A percentile compares a stretch with the other conserved stretches of the same genome.
These are phyloP conservation scores for Jaltomata sinuosa DNA, from an alignment of 257 asterid genomes.

Conservation along the genomic window DNA sequence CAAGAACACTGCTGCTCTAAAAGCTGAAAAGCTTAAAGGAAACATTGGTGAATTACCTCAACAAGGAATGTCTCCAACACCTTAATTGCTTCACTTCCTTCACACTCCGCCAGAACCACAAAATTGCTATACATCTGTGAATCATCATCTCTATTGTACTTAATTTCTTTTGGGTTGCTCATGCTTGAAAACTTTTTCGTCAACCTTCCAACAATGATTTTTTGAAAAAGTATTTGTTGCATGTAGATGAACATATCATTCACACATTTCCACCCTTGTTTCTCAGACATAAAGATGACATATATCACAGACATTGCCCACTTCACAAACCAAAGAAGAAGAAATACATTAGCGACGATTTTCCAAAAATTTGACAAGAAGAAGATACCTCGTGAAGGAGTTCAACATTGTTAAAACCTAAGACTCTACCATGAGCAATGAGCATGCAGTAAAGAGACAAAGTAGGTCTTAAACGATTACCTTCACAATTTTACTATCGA, in stretches of 20 bases:
- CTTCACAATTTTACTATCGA: background rate
- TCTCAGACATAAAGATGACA: background rate
- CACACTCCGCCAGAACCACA: background rate
- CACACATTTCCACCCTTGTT: background rate
- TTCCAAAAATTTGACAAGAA: background rate
- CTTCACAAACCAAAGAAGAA: background rate
- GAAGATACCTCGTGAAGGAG: background rate
- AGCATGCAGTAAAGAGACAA: background rate
- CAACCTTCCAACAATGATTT: background rate
- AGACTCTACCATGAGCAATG: background rate
- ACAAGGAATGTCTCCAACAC: background rate
- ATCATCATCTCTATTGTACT: background rate
- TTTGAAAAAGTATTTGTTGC: background rate
- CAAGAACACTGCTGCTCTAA: background rate
- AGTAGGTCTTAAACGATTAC: background rate
- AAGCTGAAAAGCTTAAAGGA: background rate
- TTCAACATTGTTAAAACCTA: background rate
- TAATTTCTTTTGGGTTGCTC: background rate
- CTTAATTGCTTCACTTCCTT: background rate
- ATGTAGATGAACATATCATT: background rate
- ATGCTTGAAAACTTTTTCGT: background rate
- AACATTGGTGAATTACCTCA: background rate
- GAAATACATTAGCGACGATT: background rate
- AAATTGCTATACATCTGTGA: background rate
- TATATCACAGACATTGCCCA: background rate